Conservation (phyloP, 2,329 filamentous ascomycete species). For the Talaromyces pinophilus region DNA sequence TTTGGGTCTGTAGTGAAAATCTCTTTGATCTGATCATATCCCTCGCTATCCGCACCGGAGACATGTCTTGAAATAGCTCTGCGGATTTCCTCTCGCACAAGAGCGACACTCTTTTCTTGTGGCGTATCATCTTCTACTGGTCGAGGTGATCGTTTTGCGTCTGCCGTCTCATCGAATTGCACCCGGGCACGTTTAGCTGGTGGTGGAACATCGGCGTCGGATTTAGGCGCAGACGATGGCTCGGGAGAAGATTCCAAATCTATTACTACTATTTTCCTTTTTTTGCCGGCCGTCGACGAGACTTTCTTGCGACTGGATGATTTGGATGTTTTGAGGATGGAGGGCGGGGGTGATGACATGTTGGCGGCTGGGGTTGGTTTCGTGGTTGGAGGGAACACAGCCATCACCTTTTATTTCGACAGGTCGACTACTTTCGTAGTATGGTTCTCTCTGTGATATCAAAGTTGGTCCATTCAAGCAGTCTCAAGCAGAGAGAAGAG, state of each 20-base stretch:
- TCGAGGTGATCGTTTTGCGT: conserved; percentile 28
- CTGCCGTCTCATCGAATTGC: conserved; percentile 45
- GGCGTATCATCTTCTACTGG: conserved; percentile 45
- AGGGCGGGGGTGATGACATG: conserved; percentile 37
- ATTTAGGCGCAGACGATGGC: conserved; percentile 36
- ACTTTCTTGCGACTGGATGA: conserved; percentile 27
- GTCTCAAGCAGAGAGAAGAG: not conserved
- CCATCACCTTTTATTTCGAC: conserved; percentile 32
- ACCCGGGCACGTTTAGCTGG: conserved; percentile 47
- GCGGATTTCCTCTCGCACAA: conserved; percentile 63
- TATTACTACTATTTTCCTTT: conserved; percentile 42
- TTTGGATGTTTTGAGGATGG: conserved; percentile 37
- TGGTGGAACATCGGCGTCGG: conserved; percentile 32
- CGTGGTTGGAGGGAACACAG: conserved; percentile 36
- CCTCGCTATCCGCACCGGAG: conserved; percentile 54
- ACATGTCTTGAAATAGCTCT: conserved; percentile 57
- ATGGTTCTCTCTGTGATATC: not conserved
- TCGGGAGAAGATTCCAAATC: conserved; percentile 39
- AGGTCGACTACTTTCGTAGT: not conserved
- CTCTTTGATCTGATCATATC: conserved; percentile 58
- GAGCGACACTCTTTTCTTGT: conserved; percentile 56
- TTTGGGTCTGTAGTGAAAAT: conserved; percentile 54
- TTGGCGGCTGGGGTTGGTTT: conserved; percentile 33
- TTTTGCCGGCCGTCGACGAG: conserved; percentile 31
- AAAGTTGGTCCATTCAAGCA: not conserved